Evolutionary conservation across 2,329 filamentous ascomycete species (phyloP).

Genomic region (Phoma herbarum): DNA sequence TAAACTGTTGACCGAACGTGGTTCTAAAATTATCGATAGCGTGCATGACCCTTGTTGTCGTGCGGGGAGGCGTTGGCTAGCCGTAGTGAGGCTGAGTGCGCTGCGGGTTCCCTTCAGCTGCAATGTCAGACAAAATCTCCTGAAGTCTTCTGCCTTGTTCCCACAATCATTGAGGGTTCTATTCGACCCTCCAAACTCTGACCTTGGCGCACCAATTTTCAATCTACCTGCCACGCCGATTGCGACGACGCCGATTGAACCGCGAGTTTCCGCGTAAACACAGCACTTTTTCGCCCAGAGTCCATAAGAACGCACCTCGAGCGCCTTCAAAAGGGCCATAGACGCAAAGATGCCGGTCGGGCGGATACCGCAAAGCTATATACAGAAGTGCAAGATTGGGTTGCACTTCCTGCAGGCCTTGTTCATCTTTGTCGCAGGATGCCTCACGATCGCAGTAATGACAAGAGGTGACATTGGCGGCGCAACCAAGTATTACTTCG

Average conservation of each 20-base stretch:
- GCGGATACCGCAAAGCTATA: conserved; percentile 55
- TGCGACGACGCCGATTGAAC: conserved; percentile 4
- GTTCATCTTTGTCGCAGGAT: conserved; percentile 66
- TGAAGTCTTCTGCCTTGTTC: conserved; percentile 6
- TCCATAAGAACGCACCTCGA: conserved; percentile 20
- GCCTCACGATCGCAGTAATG: conserved; percentile 66
- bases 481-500: conserved; percentile 65
- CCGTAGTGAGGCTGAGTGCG: conserved; percentile 21
- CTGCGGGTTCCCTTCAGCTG: conserved; percentile 18
- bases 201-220: no score
- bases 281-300: conserved; percentile 12
- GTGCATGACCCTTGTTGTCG: conserved; percentile 17
- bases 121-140: conserved; percentile 18
- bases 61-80: conserved; percentile 21
- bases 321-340: conserved; percentile 1
- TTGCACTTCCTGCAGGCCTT: conserved; percentile 64
- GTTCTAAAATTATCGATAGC: conserved; percentile 26
- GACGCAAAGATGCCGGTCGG: conserved; percentile 45
- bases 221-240: conserved; percentile 2
- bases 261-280: conserved; percentile 16
- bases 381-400: conserved; percentile 65
- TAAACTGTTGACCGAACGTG: conserved; percentile 22
- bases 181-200: no score
- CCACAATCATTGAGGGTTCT: neutral
- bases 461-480: conserved; percentile 65